Percentiles rank a stretch among this genome's conserved stretches.
phyloP scores from a whole-genome alignment of 2,329 filamentous ascomycete genomes.

The Zymoseptoria ardabiliae region DNA sequence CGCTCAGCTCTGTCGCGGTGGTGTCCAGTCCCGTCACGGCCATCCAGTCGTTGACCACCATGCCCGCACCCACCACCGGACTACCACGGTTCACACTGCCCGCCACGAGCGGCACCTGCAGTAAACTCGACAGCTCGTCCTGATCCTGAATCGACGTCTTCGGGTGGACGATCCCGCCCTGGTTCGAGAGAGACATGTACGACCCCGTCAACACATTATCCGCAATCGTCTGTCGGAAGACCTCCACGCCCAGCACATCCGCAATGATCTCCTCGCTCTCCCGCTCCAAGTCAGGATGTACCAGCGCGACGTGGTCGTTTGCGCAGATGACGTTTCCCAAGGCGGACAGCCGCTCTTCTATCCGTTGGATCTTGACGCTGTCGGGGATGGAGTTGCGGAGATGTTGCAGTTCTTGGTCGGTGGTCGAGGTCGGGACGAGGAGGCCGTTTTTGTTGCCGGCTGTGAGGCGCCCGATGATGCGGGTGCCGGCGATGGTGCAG shows the following conservation, averaged over 20 bases:
- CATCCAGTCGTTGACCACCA: slow-evolving; percentile 98
- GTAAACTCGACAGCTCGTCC: slow-evolving; percentile 86
- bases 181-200: slow-evolving; percentile 95
- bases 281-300: slow-evolving; percentile 92
- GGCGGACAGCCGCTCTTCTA: slow-evolving; percentile 92
- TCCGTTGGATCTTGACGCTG: slow-evolving; percentile 85
- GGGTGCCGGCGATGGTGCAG: slow-evolving; percentile 90
- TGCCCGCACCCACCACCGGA: slow-evolving; percentile 89
- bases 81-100: slow-evolving; percentile 89
- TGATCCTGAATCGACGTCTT: slow-evolving; percentile 97
- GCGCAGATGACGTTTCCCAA: slow-evolving; percentile 94
- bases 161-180: slow-evolving; percentile 92
- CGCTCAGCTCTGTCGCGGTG: slow-evolving; percentile 93
- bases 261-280: slow-evolving; percentile 98
- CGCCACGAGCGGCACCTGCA: slow-evolving; percentile 93
- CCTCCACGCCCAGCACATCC: slow-evolving; percentile 82
- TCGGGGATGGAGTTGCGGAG: slow-evolving; percentile 92
- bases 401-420: slow-evolving; percentile 96
- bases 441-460: slow-evolving; percentile 95
- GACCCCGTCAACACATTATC: slow-evolving; percentile 94
- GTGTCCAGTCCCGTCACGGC: slow-evolving; percentile 93
- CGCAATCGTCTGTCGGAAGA: slow-evolving; percentile 89
- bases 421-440: slow-evolving; percentile 89
- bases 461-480: slow-evolving; percentile 92
- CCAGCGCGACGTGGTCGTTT: slow-evolving; percentile 93